Evolutionary conservation across 345 rosid genomes (phyloP).

Genomic region (Aquilaria sinensis): DNA sequence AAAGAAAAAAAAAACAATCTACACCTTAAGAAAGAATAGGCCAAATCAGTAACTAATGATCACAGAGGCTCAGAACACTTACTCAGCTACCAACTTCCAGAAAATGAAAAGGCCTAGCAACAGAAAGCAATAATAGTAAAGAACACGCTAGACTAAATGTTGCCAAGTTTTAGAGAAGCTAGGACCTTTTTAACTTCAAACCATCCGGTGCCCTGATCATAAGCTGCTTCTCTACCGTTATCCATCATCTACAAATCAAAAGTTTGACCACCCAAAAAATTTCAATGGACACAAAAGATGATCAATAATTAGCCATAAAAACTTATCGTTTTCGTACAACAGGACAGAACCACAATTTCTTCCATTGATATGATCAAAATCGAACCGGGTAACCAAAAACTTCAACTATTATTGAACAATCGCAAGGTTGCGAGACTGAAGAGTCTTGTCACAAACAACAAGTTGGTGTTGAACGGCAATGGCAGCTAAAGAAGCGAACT

Average conservation of each 20-base stretch:
- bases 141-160: slow-evolving; percentile 5
- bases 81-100: background rate
- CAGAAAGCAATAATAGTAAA: background rate
- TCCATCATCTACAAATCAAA: slow-evolving; percentile 35
- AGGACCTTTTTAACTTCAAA: slow-evolving; percentile 60
- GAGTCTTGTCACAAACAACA: background rate
- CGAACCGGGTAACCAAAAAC: slow-evolving; percentile 13
- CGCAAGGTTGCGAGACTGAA: background rate
- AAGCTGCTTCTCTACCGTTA: slow-evolving; percentile 31
- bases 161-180: background rate
- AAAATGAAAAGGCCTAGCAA: background rate
- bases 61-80: background rate
- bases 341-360: slow-evolving; percentile 15
- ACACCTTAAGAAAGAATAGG: too few species aligned
- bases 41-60: background rate
- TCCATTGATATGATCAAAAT: slow-evolving; percentile 18
- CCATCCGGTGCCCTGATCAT: slow-evolving; percentile 76
- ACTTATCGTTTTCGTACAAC: slow-evolving; percentile 2
- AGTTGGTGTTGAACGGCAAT: slow-evolving; percentile 6
- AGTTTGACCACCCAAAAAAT: too few species aligned
- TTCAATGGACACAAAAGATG: background rate
- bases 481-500: slow-evolving; percentile 6
- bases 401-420: background rate
- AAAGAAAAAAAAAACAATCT: too few species aligned
- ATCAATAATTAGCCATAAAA: background rate